Evolutionary conservation across 495 filamentous ascomycete species (phyloP), one percentile per base, ranked within the genome.

Genomic region (Penicillium herquei): DNA sequence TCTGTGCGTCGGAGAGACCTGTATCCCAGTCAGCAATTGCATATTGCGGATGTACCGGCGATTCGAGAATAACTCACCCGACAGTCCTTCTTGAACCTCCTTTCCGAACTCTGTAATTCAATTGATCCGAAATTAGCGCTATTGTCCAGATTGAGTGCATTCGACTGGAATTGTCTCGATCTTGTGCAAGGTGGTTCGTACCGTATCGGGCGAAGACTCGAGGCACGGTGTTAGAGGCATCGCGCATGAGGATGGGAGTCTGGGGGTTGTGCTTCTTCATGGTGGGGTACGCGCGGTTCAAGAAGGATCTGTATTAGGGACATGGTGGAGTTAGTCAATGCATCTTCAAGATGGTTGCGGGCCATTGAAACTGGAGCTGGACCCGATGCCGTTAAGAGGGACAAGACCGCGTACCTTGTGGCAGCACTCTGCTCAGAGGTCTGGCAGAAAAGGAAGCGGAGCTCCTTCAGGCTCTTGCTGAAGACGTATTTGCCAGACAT

Each of bases 201-300:
- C 92, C 92, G 66, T 93, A 98, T 86, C 94, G 80, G 57, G 95
- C 92, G 72, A 87, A 98, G 42, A 98, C 87, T 64, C 82, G 86
- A 40, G 94, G 93, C 67, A 88, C 73, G 40, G 85, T 89, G 57
- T 86, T 90, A 48, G 81, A 70, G 33, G 95, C 94, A 75, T 98
- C 95, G 59, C 94, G 89, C 49, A 98, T 82, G 80, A 98, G 76
- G 73, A 98, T 98, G 46, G 94, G 94, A 40, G 84, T 96, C 71
- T 91, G 76, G 9, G 94, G 94, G 77, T 98, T 98, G 80, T 94
- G 87, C 82, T 96, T 95, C 84, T 98, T 98, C 93, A 98, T 98
- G 62, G 89, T 92, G 6, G 94, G 95, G 75, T 98, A 98, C 52
- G 92, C 89, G 70, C 88, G 84, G 55, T 86, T 85, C 47, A 98